Evolutionary conservation across 768 basidiomycete genomes (phyloP).

Genomic region (Inosperma sp.): DNA sequence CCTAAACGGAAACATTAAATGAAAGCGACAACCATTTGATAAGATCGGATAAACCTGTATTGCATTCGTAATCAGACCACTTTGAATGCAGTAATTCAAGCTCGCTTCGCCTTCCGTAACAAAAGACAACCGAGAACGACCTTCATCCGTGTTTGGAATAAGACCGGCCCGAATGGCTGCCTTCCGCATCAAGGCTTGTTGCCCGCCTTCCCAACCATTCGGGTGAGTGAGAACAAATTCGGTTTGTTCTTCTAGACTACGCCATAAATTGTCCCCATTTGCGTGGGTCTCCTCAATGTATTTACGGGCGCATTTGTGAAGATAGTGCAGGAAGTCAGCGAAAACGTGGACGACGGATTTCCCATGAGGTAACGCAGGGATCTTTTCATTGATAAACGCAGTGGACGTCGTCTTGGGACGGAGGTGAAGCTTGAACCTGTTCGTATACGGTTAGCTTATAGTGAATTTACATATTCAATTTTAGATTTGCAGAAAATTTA

Average conservation of each 20-base stretch:
- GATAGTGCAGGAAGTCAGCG: slow-evolving; percentile 46
- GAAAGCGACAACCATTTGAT: not conserved
- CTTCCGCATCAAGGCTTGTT: slow-evolving; percentile 48
- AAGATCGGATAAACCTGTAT: slow-evolving; percentile 23
- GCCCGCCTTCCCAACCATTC: slow-evolving; percentile 56
- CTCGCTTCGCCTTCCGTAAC: slow-evolving; percentile 60
- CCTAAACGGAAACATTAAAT: slow-evolving; percentile 22
- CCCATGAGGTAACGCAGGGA: slow-evolving; percentile 39
- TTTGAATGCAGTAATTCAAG: slow-evolving; percentile 50
- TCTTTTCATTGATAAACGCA: slow-evolving; percentile 7
- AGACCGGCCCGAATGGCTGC: slow-evolving; percentile 50
- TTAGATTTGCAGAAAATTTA: slow-evolving; percentile 26
- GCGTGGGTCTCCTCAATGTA: slow-evolving; percentile 47
- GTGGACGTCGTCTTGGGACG: slow-evolving; percentile 22
- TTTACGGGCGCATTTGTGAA: slow-evolving; percentile 38
- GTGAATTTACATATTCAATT: too few species aligned
- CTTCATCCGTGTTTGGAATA: slow-evolving; percentile 34
- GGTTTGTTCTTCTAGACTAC: slow-evolving; percentile 35
- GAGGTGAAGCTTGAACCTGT: slow-evolving; percentile 30
- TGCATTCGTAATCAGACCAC: slow-evolving; percentile 35
- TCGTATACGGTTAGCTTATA: not conserved
- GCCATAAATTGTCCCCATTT: slow-evolving; percentile 42
- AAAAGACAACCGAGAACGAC: slow-evolving; percentile 41
- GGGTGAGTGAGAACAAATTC: slow-evolving; percentile 54
- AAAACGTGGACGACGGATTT: slow-evolving; percentile 40